Evolutionary conservation across 768 basidiomycete genomes (phyloP), one percentile per base, ranked within the genome.

Genomic region (Paxillus rubicundulus): DNA sequence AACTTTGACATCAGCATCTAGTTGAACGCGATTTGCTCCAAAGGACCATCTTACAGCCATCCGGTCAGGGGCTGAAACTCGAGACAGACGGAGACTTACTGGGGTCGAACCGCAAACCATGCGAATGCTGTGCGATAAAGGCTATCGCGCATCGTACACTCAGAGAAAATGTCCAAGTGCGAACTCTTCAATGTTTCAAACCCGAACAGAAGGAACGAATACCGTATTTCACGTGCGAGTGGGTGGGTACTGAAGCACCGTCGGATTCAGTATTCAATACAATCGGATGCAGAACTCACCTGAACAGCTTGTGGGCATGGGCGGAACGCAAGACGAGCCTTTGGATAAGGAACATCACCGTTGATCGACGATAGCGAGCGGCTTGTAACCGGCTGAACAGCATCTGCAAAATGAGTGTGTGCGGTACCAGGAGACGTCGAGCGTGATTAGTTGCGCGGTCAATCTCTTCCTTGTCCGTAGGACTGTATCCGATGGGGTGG

Each of bases 51-150:
- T 98, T 61, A 1, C 14, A 12, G 37, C 20, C 48, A 33, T 17
- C 32, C 24, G n/a, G 21, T 48, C 27, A 56, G 37, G 40, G 45
- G 33, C 39, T n/a, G 21, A 47, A 43, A 36, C 16, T 30, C 27
- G 24, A 45, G 24, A 30, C 4, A 43, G 7, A 34, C 18, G n/a
- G 39, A 47, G 40, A 62, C 91, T 70, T 68, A 97, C 95, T 93
- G 92, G 9, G 94, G 88, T n/a, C 88, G 81, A 44, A 87, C 81
- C n/a, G 87, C 74, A 71, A 98, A 99, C 97, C 96, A 98, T 4
- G 85, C 81, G 60, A 92, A 91, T 2, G 92, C 93, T 2, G 85
- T 81, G 5, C 72, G 69, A 68, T 93, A 99, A 6, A 99, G 72
- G 45, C 75, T 76, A 58, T 90, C 82, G 38, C 97, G 81, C 30